Percentiles rank a stretch among this genome's conserved stretches.
These are phyloP conservation scores for Ceratobasidium sp. DNA, from an alignment of 1,284 basidiomycete species.

Conservation along the genomic window DNA sequence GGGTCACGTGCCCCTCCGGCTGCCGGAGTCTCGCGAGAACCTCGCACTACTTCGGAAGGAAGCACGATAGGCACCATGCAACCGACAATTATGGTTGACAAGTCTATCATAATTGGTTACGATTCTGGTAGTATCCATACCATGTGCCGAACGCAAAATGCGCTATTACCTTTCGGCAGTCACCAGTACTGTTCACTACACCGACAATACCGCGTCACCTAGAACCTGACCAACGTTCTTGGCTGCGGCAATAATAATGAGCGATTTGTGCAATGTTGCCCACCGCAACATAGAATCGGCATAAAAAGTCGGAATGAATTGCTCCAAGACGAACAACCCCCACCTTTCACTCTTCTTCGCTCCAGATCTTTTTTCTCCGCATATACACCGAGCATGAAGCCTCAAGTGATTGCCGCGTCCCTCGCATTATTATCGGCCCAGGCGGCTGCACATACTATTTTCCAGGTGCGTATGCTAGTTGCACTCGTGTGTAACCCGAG, in stretches of 20 bases:
- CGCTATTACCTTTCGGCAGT: not conserved
- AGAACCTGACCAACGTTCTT: not conserved
- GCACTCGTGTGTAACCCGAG: not conserved
- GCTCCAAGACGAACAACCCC: not conserved
- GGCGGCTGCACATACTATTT: constrained; percentile 4
- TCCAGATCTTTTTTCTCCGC: not conserved
- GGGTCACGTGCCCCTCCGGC: not conserved
- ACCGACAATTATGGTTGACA: not conserved
- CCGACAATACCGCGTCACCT: constrained; percentile 14
- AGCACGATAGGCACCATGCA: not conserved
- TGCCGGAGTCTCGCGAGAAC: constrained; percentile 20
- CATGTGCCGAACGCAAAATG: not conserved
- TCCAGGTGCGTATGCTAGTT: not conserved
- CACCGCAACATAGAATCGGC: not conserved
- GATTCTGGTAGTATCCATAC: constrained; percentile 4
- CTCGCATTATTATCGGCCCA: constrained; percentile 1
- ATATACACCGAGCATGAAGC: constrained; percentile 1
- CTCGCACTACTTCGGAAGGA: constrained; percentile 22
- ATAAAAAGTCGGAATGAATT: constrained; percentile 14
- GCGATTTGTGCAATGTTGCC: not conserved
- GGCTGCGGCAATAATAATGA: not conserved
- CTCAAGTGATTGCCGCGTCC: constrained; percentile 4
- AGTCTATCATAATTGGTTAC: no score
- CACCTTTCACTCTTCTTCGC: not conserved
- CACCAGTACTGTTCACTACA: not conserved